These are phyloP conservation scores for Singerocomus rubriflavus DNA, from an alignment of 1,284 basidiomycete species.

Conservation along the genomic window DNA sequence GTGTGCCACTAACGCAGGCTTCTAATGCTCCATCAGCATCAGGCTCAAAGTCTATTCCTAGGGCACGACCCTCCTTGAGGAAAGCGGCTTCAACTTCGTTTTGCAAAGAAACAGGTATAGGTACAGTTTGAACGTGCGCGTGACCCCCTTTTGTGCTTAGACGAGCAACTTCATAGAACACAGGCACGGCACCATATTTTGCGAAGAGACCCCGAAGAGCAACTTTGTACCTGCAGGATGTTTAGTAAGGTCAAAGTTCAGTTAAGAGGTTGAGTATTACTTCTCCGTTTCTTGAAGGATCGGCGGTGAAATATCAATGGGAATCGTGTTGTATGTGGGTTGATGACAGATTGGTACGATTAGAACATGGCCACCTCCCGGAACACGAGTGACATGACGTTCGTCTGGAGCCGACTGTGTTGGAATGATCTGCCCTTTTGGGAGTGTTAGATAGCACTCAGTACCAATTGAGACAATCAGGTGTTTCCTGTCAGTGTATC, in stretches of 20 bases:
- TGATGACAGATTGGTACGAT: constrained; percentile 79
- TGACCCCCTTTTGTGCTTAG: constrained; percentile 86
- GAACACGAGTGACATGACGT: constrained; percentile 51
- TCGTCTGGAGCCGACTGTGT: constrained; percentile 56
- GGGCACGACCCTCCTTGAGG: constrained; percentile 56
- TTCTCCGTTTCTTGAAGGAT: constrained; percentile 79
- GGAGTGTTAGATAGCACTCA: constrained; percentile 90
- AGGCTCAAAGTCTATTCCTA: constrained; percentile 65
- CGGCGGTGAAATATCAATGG: constrained; percentile 68
- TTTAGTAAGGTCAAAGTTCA: constrained; percentile 2
- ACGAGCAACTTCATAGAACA: constrained; percentile 88
- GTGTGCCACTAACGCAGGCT: constrained; percentile 48
- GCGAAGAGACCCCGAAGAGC: constrained; percentile 73
- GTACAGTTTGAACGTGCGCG: constrained; percentile 87
- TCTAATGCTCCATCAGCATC: constrained; percentile 65
- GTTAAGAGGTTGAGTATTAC: constrained; percentile 30
- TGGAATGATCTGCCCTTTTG: constrained; percentile 89
- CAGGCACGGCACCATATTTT: constrained; percentile 62
- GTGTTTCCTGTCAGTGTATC: constrained; percentile 66
- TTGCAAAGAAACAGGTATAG: constrained; percentile 64
- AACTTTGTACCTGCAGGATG: constrained; percentile 67
- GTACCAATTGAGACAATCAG: constrained; percentile 89
- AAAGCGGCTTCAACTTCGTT: constrained; percentile 71
- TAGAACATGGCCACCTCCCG: constrained; percentile 91
- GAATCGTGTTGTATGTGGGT: constrained; percentile 64